These are phyloP conservation scores for Aphanoascus verrucosus DNA, from an alignment of 2,329 filamentous ascomycete genomes.

Conservation along the genomic window DNA sequence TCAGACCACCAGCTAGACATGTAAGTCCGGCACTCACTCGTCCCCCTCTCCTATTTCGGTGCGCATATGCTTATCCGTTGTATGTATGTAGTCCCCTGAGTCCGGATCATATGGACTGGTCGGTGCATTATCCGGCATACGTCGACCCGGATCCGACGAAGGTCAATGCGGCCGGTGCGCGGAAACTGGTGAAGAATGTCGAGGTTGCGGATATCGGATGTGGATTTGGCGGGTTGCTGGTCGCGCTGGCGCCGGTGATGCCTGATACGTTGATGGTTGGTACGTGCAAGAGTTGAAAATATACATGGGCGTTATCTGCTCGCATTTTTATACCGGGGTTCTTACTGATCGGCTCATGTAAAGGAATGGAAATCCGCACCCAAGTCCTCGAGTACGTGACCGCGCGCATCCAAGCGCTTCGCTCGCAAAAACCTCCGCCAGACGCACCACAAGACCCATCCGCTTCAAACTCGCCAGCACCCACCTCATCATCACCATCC, in stretches of 20 bases:
- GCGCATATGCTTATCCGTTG: neutral
- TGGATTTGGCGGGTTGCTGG: constrained; percentile 82
- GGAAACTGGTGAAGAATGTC: constrained; percentile 54
- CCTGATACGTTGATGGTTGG: constrained; percentile 76
- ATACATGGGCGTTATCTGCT: no score
- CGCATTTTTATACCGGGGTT: neutral
- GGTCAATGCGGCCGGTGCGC: constrained; percentile 25
- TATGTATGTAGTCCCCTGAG: constrained; percentile 53
- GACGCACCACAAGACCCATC: constrained; percentile 9
- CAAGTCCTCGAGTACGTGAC: constrained; percentile 86
- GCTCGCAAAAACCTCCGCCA: constrained; percentile 38
- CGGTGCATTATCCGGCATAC: constrained; percentile 67
- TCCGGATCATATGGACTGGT: constrained; percentile 86
- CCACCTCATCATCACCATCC: constrained; percentile 1
- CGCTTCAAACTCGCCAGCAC: neutral
- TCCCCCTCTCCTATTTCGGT: neutral
- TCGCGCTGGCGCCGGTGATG: constrained; percentile 70
- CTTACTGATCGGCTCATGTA: neutral
- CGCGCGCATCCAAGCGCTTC: constrained; percentile 72
- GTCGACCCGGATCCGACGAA: constrained; percentile 34
- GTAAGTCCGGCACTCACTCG: constrained; percentile 43
- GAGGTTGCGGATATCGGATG: constrained; percentile 96
- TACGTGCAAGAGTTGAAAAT: constrained; percentile 30
- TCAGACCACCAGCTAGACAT: constrained; percentile 85
- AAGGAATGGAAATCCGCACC: constrained; percentile 82